Percentiles rank a stretch among this genome's conserved stretches.
Evolutionary conservation across 352 stramenopile genomes (phyloP).

Genomic region (Pythium sukuiense): DNA sequence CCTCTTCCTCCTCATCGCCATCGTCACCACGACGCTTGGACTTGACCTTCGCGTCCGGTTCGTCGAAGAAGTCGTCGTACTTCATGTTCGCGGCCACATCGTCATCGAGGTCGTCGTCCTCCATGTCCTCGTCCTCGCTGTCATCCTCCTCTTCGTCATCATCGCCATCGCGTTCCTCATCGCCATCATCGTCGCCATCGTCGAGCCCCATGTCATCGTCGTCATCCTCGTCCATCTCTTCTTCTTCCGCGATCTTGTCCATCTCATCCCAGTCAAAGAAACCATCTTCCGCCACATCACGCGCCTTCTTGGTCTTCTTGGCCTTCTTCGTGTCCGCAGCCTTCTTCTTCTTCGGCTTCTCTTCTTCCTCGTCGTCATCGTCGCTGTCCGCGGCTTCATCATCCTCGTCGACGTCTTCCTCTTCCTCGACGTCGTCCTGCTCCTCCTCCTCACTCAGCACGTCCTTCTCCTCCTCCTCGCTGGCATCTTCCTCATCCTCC

Average conservation of each 20-base stretch:
- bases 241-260: conserved; percentile 79
- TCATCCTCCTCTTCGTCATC: conserved; percentile 66
- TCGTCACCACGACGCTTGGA: conserved; percentile 10
- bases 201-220: conserved; percentile 42
- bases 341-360: conserved; percentile 25
- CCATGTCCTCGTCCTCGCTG: conserved; percentile 73
- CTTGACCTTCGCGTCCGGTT: conserved; percentile 16
- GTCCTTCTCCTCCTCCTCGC: conserved; percentile 24
- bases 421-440: conserved; percentile 30
- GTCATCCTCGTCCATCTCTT: conserved; percentile 49
- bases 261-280: conserved; percentile 91
- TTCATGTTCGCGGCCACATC: conserved; percentile 34
- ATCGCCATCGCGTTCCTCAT: conserved; percentile 50
- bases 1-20: conserved; percentile 40
- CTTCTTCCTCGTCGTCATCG: conserved; percentile 36
- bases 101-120: conserved; percentile 53
- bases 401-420: conserved; percentile 30
- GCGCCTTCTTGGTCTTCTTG: conserved; percentile 56
- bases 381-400: conserved; percentile 28
- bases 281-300: conserved; percentile 71
- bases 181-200: conserved; percentile 47
- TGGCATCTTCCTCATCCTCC: conserved; percentile 30
- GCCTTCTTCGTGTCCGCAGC: conserved; percentile 24
- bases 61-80: conserved; percentile 40
- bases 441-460: conserved; percentile 30